Percentiles rank a stretch among this genome's conserved stretches.
Conservation (phyloP, 2,329 filamentous ascomycete species). For the Drechslerella coelobrocha region DNA sequence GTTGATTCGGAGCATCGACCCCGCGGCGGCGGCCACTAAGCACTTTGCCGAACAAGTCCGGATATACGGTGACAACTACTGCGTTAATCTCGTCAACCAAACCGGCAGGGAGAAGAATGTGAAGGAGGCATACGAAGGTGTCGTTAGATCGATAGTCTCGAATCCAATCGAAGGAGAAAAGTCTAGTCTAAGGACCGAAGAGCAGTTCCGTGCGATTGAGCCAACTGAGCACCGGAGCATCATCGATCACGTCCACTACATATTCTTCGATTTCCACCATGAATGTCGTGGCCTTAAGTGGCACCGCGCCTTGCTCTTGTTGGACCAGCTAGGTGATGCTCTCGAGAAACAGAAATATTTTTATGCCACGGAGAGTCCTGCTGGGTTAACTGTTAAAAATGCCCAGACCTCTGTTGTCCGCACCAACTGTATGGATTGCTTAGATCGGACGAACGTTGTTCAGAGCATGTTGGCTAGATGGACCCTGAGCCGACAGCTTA, state of each 20-base stretch:
- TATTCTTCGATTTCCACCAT: constrained; percentile 98
- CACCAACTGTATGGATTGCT: constrained; percentile 99
- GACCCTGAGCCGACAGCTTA: constrained; percentile 85
- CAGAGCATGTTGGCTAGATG: constrained; percentile 95
- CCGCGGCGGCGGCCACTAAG: constrained; percentile 77
- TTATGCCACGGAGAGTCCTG: constrained; percentile 84
- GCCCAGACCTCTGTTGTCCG: constrained; percentile 89
- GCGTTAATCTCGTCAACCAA: constrained; percentile 97
- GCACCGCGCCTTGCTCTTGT: constrained; percentile 85
- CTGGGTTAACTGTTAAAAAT: constrained; percentile 72
- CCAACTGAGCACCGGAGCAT: constrained; percentile 66
- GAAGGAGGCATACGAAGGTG: constrained; percentile 91
- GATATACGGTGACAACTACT: constrained; percentile 93
- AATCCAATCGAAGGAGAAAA: constrained; percentile 71
- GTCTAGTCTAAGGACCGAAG: constrained; percentile 70
- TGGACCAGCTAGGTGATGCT: constrained; percentile 80
- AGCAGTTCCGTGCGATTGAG: constrained; percentile 83
- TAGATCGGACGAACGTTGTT: constrained; percentile 96
- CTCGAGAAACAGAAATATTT: constrained; percentile 87
- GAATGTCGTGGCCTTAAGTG: constrained; percentile 95
- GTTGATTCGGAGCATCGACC: constrained; percentile 83
- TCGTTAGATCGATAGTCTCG: constrained; percentile 77
- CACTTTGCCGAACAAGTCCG: constrained; percentile 95
- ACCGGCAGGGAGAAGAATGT: constrained; percentile 87
- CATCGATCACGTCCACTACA: constrained; percentile 87